A percentile compares a stretch with the other conserved stretches of the same genome.
phyloP scores from a whole-genome alignment of 305 asterid species.

The Andrographis paniculata region DNA sequence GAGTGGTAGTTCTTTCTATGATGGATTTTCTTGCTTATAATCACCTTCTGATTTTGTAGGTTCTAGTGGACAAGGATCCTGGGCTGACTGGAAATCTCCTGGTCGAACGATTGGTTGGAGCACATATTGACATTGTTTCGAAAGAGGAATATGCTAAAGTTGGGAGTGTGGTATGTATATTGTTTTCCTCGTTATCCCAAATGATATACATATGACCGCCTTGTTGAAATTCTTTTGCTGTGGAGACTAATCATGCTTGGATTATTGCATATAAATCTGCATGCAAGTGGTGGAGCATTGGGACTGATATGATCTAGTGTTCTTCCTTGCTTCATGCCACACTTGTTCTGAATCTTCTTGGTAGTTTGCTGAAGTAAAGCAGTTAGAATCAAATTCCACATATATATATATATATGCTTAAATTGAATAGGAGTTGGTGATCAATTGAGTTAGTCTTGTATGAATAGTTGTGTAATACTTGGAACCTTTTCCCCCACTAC shows the following conservation, averaged over 20 bases:
- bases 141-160: slow-evolving; percentile 83
- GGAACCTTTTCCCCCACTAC: background rate
- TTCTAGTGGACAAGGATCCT: slow-evolving; percentile 78
- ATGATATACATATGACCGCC: background rate
- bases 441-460: too few relatives aligned
- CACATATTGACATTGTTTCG: slow-evolving; percentile 86
- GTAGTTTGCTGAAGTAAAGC: background rate
- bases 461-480: too few relatives aligned
- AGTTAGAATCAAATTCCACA: too few relatives aligned
- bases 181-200: slow-evolving; percentile 1
- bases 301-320: background rate
- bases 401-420: too few relatives aligned
- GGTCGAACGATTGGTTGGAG: slow-evolving; percentile 95
- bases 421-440: too few relatives aligned
- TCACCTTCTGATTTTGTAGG: slow-evolving; percentile 34
- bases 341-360: background rate
- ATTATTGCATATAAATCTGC: background rate
- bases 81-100: slow-evolving; percentile 94
- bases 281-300: background rate
- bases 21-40: slow-evolving; percentile 7
- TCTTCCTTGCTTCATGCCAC: background rate
- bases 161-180: slow-evolving; percentile 62
- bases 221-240: background rate
- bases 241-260: background rate
- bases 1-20: background rate